Conservation (phyloP, 768 basidiomycete species). For the Pholiota molesta region DNA sequence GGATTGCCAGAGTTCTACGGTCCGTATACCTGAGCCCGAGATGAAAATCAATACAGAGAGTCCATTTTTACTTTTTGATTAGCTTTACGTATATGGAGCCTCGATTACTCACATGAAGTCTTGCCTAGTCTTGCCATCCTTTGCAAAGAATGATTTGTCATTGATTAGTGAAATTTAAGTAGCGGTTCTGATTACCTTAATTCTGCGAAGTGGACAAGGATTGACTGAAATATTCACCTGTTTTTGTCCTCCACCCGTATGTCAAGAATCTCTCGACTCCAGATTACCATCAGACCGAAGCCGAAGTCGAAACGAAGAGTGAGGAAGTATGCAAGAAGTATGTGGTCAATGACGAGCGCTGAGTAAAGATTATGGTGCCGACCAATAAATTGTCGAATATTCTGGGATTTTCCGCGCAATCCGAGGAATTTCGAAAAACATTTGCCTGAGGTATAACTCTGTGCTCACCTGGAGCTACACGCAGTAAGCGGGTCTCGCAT, state of each 20-base stretch:
- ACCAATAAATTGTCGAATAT: background rate
- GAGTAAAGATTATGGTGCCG: background rate
- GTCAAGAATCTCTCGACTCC: too few species aligned
- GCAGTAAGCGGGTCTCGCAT: background rate
- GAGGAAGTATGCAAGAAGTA: too few species aligned
- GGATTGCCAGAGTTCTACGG: background rate
- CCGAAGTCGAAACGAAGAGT: background rate
- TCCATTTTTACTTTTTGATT: background rate
- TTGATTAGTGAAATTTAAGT: too few species aligned
- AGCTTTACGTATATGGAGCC: too few species aligned
- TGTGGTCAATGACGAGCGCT: background rate
- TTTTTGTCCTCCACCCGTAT: too few species aligned
- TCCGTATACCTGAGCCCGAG: background rate
- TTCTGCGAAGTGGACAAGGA: too few species aligned
- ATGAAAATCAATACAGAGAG: background rate
- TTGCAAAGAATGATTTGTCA: too few species aligned
- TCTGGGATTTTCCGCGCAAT: background rate
- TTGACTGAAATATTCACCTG: too few species aligned
- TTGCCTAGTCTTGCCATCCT: too few species aligned
- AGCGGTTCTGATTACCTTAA: background rate
- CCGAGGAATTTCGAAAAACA: background rate
- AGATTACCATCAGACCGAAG: background rate
- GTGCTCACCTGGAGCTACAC: constrained; percentile 3
- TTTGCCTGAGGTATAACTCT: background rate
- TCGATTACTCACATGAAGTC: background rate